Evolutionary conservation across 2,329 filamentous ascomycete genomes (phyloP), one percentile per base, ranked within the genome.

Genomic region (Fusarium bactridioides): DNA sequence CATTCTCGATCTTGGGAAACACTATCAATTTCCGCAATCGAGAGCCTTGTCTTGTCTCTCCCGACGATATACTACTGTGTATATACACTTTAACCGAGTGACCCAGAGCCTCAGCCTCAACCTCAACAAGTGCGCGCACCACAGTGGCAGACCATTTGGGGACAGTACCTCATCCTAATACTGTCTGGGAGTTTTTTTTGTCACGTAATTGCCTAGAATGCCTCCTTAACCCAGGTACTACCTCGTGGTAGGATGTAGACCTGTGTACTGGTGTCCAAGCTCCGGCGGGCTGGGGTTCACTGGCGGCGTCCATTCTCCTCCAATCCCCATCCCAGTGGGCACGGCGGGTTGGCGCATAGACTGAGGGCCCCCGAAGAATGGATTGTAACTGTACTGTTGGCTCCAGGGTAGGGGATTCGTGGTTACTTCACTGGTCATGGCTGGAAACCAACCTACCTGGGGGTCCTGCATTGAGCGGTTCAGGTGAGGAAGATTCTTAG

Each of bases 91-190:
- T 10, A 23, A 41, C 40, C 35, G 16, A 21, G 41, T 41, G 54
- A 50, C 10, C 47, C 70, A 73, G 69, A 72, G 69, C 7, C 31
- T 33, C 31, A 33, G 13, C 13, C 31, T 33, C 31, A 33, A 3
- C 69, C 69, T 72, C 69, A 72, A 69, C 25, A 44, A 35, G 31
- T 47, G 53, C 44, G 25, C 43, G 43, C 23, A 45, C 35, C 19
- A 31, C 31, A 41, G 19, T 23, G 21, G 12, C 37, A 41, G 21
- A 16, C 23, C 27, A 40, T 33, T 31, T 29, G 57, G 41, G 19
- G 58, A 56, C 69, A 35, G 45, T 7, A 16, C n/a, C 35, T 38
- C 21, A n/a, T 40, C 38, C 21, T 10, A 4, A 40, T 21, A 12
- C 4, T 38, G 19, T 38, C 11, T n/a, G n/a, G n/a, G n/a, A n/a